A percentile compares a stretch with the other conserved stretches of the same genome.
phyloP scores from a whole-genome alignment of 202 grass and related monocot genomes.

The Setaria viridis region DNA sequence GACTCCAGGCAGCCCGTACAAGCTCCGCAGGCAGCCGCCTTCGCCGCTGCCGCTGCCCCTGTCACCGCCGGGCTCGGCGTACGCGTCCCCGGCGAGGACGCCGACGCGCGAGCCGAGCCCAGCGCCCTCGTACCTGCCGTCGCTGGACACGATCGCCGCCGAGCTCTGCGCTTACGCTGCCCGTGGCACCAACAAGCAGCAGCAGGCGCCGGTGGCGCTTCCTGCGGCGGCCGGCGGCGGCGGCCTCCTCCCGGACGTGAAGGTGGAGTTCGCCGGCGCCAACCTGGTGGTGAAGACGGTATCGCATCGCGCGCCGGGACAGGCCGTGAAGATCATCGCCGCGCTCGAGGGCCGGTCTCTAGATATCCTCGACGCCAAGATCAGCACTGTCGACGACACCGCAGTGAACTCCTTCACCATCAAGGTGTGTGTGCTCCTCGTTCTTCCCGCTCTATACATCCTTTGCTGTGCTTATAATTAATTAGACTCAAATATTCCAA shows the following conservation, averaged over 20 bases:
- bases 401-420: slow-evolving; percentile 94
- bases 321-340: slow-evolving; percentile 76
- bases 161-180: slow-evolving; percentile 59
- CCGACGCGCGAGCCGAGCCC: slow-evolving; percentile 28
- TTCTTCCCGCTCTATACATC: not conserved
- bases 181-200: not conserved
- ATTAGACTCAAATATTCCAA: slow-evolving; percentile 4
- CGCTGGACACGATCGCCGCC: slow-evolving; percentile 37
- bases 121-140: slow-evolving; percentile 44
- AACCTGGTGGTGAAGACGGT: slow-evolving; percentile 90
- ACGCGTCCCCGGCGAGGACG: slow-evolving; percentile 53
- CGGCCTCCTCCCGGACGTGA: slow-evolving; percentile 52
- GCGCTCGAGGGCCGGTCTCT: slow-evolving; percentile 82
- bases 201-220: slow-evolving; percentile 9
- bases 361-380: slow-evolving; percentile 85
- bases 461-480: not conserved
- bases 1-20: slow-evolving; percentile 65
- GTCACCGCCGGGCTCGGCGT: slow-evolving; percentile 14
- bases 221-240: not conserved
- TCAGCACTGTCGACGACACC: slow-evolving; percentile 77
- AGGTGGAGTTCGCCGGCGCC: slow-evolving; percentile 86
- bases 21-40: slow-evolving; percentile 26
- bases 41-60: not conserved
- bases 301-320: slow-evolving; percentile 70
- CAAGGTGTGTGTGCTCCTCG: slow-evolving; percentile 56